Conservation (phyloP, 1,139 yeast genomes). For the Yamadazyma spencermartinsiae region DNA sequence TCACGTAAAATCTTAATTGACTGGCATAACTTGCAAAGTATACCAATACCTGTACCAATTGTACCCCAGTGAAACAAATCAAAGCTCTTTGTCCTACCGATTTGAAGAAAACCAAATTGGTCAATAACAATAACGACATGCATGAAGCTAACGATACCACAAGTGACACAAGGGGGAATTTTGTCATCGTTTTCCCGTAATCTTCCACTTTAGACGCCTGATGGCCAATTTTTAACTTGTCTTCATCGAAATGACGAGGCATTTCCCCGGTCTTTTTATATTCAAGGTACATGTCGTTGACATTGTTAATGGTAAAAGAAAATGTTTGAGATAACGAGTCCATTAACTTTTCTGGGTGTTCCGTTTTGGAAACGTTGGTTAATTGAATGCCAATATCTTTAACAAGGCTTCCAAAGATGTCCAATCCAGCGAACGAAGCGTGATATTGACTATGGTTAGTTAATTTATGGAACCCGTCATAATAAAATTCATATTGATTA, state of each 20-base stretch:
- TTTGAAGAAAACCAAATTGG: conserved; percentile 8
- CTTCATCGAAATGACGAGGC: conserved; percentile 15
- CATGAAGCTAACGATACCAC: conserved; percentile 11
- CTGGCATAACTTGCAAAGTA: conserved; percentile 14
- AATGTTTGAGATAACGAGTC: conserved; percentile 41
- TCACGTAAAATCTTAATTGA: conserved; percentile 14
- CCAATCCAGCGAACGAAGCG: conserved; percentile 41
- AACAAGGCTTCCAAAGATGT: conserved; percentile 45
- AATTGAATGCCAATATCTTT: conserved; percentile 53
- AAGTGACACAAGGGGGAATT: conserved; percentile 13
- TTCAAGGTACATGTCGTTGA: conserved; percentile 18
- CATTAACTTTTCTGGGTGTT: conserved; percentile 39
- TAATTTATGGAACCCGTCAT: conserved; percentile 51
- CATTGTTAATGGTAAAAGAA: conserved; percentile 18
- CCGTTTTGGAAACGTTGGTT: conserved; percentile 38
- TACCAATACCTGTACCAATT: conserved; percentile 10
- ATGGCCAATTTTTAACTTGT: conserved; percentile 14
- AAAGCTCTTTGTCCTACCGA: conserved; percentile 1
- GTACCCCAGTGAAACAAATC: conserved; percentile 5
- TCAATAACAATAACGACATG: conserved; percentile 8
- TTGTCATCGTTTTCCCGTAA: conserved; percentile 14
- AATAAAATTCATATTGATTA: conserved; percentile 44
- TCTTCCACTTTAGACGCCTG: conserved; percentile 13
- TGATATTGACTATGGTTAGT: conserved; percentile 28
- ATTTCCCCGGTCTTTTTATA: conserved; percentile 15